A percentile compares a stretch with the other conserved stretches of the same genome.
Evolutionary conservation across 768 basidiomycete genomes (phyloP).

Genomic region (Hericium alpestre): DNA sequence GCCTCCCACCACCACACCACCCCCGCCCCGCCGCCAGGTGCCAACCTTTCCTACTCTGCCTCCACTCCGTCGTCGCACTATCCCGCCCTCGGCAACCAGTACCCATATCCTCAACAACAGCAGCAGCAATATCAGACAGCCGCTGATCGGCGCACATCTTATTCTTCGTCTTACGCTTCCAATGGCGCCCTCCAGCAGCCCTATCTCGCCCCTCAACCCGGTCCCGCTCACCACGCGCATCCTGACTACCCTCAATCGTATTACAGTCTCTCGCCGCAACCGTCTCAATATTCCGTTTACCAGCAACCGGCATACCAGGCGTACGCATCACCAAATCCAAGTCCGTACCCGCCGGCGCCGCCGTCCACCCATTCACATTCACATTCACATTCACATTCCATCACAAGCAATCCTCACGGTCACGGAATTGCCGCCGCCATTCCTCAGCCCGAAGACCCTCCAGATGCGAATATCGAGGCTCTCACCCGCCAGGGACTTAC

Average conservation of each 20-base stretch:
- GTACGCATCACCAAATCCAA: slow-evolving; percentile 18
- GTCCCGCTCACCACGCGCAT: slow-evolving; percentile 25
- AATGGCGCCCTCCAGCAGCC: slow-evolving; percentile 4
- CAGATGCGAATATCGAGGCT: slow-evolving; percentile 35
- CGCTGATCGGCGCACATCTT: slow-evolving; percentile 39
- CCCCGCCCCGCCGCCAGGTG: slow-evolving; percentile 16
- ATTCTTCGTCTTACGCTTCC: slow-evolving; percentile 28
- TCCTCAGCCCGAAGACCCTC: slow-evolving; percentile 35
- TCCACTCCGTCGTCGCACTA: slow-evolving; percentile 13
- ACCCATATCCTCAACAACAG: slow-evolving; percentile 29
- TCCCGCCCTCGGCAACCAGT: slow-evolving; percentile 7
- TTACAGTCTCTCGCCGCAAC: slow-evolving; percentile 5
- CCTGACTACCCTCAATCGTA: slow-evolving; percentile 19
- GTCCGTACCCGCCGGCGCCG: not conserved
- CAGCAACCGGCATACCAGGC: slow-evolving; percentile 21
- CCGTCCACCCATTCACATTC: slow-evolving; percentile 20
- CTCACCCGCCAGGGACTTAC: slow-evolving; percentile 46
- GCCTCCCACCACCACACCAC: slow-evolving; percentile 36
- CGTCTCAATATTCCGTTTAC: slow-evolving; percentile 16
- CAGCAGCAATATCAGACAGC: slow-evolving; percentile 22
- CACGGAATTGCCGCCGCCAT: slow-evolving; percentile 34
- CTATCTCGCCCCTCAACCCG: slow-evolving; percentile 15
- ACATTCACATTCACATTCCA: slow-evolving; percentile 32
- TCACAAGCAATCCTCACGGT: slow-evolving; percentile 40
- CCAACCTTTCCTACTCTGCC: slow-evolving; percentile 11